Evolutionary conservation across 768 basidiomycete species (phyloP).

Genomic region (Leucosporidium scottii): DNA sequence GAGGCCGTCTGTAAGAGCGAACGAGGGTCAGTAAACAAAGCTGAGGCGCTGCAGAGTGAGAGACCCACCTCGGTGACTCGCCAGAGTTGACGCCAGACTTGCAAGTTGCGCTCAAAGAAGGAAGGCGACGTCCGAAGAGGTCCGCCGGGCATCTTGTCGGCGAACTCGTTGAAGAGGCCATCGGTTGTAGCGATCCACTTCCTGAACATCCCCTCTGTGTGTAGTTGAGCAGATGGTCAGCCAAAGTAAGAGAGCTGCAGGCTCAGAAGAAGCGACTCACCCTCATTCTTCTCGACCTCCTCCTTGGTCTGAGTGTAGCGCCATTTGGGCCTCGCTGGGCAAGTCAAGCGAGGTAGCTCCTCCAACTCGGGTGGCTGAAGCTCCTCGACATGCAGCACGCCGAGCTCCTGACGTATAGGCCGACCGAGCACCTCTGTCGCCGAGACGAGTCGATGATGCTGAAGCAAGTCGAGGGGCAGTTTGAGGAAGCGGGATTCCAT

Average conservation of each 20-base stretch:
- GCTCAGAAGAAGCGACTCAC: neutral
- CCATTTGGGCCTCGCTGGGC: constrained; percentile 78
- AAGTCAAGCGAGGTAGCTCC: constrained; percentile 39
- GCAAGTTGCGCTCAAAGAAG: constrained; percentile 74
- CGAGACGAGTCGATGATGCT: constrained; percentile 18
- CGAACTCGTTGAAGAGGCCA: constrained; percentile 53
- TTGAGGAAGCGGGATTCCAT: constrained; percentile 33
- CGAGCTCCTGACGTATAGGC: constrained; percentile 33
- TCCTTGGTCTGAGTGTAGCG: constrained; percentile 75
- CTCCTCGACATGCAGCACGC: constrained; percentile 34
- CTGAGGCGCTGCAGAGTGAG: constrained; percentile 72
- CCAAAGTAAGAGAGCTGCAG: too few species aligned
- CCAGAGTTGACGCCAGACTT: constrained; percentile 97
- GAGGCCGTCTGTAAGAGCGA: too few species aligned
- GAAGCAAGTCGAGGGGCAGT: constrained; percentile 31
- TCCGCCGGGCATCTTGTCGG: constrained; percentile 17
- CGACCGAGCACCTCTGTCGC: constrained; percentile 31
- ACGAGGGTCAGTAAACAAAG: constrained; percentile 48
- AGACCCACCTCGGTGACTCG: constrained; percentile 85
- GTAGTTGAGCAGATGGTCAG: neutral
- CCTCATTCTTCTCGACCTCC: constrained; percentile 80
- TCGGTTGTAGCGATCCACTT: constrained; percentile 72
- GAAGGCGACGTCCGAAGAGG: constrained; percentile 10
- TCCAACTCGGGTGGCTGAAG: constrained; percentile 29
- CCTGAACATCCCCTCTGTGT: constrained; percentile 60